Evolutionary conservation across 306 rosid species (phyloP).

Genomic region (Cicer arietinum): DNA sequence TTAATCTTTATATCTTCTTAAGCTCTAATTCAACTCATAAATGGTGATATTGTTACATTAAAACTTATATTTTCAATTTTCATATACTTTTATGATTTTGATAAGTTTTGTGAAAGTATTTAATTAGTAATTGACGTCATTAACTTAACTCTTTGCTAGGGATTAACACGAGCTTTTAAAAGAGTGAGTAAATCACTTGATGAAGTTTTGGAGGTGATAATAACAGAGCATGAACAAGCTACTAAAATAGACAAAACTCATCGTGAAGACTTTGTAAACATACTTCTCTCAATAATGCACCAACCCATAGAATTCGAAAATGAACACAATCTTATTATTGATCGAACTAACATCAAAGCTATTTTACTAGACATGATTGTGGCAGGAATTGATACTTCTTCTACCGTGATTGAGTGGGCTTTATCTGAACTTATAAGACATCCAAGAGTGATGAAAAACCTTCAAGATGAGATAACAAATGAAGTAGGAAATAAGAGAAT

Average conservation of each 20-base stretch:
- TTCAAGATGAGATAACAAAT: not conserved
- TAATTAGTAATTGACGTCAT: too few species aligned
- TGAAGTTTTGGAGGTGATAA: not conserved
- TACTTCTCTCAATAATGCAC: not conserved
- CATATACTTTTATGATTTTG: not conserved
- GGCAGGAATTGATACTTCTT: not conserved
- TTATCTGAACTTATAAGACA: not conserved
- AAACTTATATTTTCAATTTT: too few species aligned
- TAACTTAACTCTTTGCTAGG: not conserved
- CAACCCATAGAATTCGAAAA: not conserved
- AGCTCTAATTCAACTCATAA: too few species aligned
- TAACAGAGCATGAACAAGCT: not conserved
- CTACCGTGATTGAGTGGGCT: not conserved
- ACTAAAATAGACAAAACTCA: not conserved
- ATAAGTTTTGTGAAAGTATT: not conserved
- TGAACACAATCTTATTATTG: too few species aligned
- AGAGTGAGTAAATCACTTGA: not conserved
- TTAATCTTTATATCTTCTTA: too few species aligned
- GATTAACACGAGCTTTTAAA: not conserved
- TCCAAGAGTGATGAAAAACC: conserved; percentile 3
- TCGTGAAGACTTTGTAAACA: not conserved
- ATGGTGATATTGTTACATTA: too few species aligned
- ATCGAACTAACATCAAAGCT: too few species aligned
- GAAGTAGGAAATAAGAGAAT: not conserved
- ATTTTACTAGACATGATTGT: not conserved